Conservation (phyloP, 1,139 yeast species). For the Hyphopichia pseudoburtonii region DNA sequence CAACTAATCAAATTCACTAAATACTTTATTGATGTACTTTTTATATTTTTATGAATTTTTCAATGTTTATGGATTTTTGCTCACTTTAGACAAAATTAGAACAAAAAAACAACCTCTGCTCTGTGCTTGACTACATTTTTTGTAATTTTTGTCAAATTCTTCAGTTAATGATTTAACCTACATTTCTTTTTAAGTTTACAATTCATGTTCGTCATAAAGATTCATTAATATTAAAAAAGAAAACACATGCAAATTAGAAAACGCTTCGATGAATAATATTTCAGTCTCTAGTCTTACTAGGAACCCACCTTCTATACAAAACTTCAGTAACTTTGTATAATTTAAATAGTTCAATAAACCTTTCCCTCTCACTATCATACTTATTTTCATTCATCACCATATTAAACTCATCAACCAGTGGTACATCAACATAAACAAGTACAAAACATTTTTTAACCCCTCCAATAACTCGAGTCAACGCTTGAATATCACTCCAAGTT, state of each 20-base stretch:
- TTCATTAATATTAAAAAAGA: too few species aligned
- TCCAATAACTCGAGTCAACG: conserved; percentile 77
- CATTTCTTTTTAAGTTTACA: too few species aligned
- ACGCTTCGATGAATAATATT: too few species aligned
- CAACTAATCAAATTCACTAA: too few species aligned
- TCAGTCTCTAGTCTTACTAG: conserved; percentile 76
- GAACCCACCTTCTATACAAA: conserved; percentile 77
- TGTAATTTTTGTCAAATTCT: background rate
- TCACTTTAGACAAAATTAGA: too few species aligned
- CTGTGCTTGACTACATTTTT: background rate
- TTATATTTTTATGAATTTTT: too few species aligned
- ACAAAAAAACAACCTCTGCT: too few species aligned
- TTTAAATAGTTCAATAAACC: conserved; percentile 34
- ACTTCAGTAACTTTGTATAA: conserved; percentile 59
- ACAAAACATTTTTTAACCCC: conserved; percentile 83
- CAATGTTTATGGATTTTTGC: too few species aligned
- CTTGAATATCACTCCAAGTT: conserved; percentile 64
- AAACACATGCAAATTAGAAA: too few species aligned
- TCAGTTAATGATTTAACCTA: too few species aligned
- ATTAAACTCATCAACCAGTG: conserved; percentile 34
- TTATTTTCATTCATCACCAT: conserved; percentile 15
- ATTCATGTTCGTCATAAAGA: too few species aligned
- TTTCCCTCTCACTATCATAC: conserved; percentile 17
- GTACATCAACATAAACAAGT: conserved; percentile 62
- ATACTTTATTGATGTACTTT: too few species aligned